Evolutionary conservation across 441 rosid species (phyloP).

Genomic region (Gossypium lobatum): DNA sequence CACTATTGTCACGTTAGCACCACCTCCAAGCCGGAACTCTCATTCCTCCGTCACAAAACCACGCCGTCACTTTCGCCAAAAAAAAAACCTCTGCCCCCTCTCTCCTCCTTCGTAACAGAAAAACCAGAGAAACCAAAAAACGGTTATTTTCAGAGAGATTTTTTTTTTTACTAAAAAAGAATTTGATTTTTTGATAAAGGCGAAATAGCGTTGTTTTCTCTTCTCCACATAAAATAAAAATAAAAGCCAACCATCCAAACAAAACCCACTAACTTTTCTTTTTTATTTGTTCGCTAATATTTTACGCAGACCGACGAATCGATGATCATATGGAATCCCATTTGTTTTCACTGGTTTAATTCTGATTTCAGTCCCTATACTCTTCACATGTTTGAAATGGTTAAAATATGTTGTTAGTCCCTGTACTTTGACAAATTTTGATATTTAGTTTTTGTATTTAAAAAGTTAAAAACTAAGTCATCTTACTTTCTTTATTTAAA

Average conservation of each 20-base stretch:
- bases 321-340: no score
- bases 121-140: conserved; percentile 21
- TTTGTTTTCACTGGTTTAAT: no score
- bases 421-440: no score
- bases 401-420: no score
- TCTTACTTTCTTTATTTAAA: no score
- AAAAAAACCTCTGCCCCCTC: neutral
- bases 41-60: conserved; percentile 24
- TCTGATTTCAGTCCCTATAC: no score
- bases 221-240: conserved; percentile 30
- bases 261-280: conserved; percentile 16
- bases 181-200: conserved; percentile 18
- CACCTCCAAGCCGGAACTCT: conserved; percentile 21
- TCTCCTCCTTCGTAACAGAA: conserved; percentile 18
- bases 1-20: conserved; percentile 15
- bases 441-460: no score
- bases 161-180: conserved; percentile 22
- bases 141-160: neutral
- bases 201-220: conserved; percentile 40
- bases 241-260: conserved; percentile 35
- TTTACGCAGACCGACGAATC: neutral
- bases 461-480: no score
- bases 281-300: neutral
- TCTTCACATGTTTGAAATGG: no score
- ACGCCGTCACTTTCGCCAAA: conserved; percentile 16